A percentile compares a stretch with the other conserved stretches of the same genome.
These are phyloP conservation scores for Bryoglossum gracile DNA, from an alignment of 495 filamentous ascomycete species.

Conservation along the genomic window DNA sequence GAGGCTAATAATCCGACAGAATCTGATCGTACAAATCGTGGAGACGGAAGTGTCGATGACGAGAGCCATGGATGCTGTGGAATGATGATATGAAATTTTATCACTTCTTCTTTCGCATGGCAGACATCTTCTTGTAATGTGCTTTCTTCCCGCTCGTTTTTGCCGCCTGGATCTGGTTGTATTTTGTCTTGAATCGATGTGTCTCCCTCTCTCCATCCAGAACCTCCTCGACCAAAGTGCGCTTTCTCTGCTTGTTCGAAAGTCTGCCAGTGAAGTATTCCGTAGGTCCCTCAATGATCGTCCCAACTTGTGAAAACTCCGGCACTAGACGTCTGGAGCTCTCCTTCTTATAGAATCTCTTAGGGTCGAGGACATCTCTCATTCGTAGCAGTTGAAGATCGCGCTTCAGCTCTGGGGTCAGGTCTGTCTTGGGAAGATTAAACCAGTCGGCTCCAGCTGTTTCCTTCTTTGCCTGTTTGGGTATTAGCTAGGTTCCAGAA, in stretches of 20 bases:
- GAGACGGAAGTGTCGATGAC: constrained; percentile 9
- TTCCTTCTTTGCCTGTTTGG: constrained; percentile 34
- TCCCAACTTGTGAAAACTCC: constrained; percentile 81
- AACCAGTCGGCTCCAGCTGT: constrained; percentile 65
- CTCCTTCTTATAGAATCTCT: constrained; percentile 85
- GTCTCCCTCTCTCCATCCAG: constrained; percentile 55
- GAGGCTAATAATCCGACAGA: constrained; percentile 1
- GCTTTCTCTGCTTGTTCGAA: constrained; percentile 79
- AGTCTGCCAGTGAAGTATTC: constrained; percentile 77
- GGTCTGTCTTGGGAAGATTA: constrained; percentile 70
- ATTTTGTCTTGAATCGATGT: constrained; percentile 62
- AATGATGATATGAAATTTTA: no score
- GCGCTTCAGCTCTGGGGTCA: constrained; percentile 77
- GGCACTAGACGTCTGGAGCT: constrained; percentile 57
- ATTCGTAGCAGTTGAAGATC: constrained; percentile 83
- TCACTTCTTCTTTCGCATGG: constrained; percentile 19
- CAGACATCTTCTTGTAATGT: constrained; percentile 60
- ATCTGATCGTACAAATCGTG: constrained; percentile 16
- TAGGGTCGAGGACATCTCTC: constrained; percentile 81
- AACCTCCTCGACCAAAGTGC: constrained; percentile 84
- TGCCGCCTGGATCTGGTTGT: constrained; percentile 55
- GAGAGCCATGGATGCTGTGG: no score
- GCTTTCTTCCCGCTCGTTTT: constrained; percentile 69
- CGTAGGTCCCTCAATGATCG: constrained; percentile 79
- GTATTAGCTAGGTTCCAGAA: constrained; percentile 23